Conservation (phyloP, 2,329 filamentous ascomycete genomes). For the Fusarium piperis region DNA sequence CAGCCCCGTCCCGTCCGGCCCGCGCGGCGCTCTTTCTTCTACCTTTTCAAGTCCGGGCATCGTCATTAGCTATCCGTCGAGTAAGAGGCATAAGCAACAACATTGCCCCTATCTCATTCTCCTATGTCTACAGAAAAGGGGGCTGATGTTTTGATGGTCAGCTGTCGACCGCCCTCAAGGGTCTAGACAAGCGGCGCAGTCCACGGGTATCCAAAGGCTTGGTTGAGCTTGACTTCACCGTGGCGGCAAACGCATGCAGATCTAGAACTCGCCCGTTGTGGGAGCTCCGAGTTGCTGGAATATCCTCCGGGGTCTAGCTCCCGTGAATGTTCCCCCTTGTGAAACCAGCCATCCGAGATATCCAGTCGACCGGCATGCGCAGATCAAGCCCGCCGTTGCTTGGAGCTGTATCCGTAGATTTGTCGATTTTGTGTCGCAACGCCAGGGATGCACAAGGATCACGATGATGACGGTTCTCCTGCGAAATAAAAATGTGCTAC, state of each 20-base stretch:
- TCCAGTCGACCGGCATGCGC: neutral
- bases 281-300: neutral
- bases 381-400: neutral
- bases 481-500: slow-evolving; percentile 19
- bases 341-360: slow-evolving; percentile 11
- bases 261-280: neutral
- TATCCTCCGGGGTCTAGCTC: neutral
- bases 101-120: neutral
- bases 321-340: neutral
- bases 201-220: neutral
- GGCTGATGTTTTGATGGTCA: slow-evolving; percentile 8
- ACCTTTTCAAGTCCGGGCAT: slow-evolving; percentile 13
- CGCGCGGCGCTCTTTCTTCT: slow-evolving; percentile 15
- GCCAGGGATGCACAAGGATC: neutral
- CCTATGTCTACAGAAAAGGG: neutral
- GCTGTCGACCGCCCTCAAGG: slow-evolving; percentile 12
- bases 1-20: slow-evolving; percentile 14
- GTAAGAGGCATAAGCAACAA: neutral
- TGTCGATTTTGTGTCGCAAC: neutral
- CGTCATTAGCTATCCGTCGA: neutral
- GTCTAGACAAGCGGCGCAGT: slow-evolving; percentile 29
- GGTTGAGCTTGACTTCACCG: slow-evolving; percentile 20
- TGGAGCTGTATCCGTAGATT: neutral
- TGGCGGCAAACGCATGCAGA: slow-evolving; percentile 17
- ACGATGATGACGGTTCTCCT: slow-evolving; percentile 11